Percentiles rank a stretch among this genome's conserved stretches.
phyloP scores from a whole-genome alignment of 1,284 basidiomycete genomes.

The Cryptococcus sp. region DNA sequence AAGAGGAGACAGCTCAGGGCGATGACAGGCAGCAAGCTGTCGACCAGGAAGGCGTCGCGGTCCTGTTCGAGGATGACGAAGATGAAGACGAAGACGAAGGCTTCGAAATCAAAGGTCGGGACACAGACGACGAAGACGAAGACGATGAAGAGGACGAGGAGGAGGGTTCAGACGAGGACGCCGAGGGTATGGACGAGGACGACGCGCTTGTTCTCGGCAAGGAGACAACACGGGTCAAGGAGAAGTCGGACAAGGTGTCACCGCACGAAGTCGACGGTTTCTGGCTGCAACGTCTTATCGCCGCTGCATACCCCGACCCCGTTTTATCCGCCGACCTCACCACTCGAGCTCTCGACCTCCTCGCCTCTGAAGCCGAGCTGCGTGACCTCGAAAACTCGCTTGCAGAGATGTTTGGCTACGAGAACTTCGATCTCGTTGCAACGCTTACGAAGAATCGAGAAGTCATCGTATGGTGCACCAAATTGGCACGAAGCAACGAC shows the following conservation, averaged over 20 bases:
- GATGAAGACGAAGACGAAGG: conserved; percentile 76
- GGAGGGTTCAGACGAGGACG: conserved; percentile 54
- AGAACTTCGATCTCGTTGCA: conserved; percentile 84
- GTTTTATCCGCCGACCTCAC: conserved; percentile 94
- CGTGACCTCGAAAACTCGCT: conserved; percentile 96
- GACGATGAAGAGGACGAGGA: conserved; percentile 62
- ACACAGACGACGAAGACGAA: conserved; percentile 64
- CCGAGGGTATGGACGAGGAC: conserved; percentile 58
- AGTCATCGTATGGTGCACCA: conserved; percentile 97
- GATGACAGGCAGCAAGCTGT: conserved; percentile 59
- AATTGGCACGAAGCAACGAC: conserved; percentile 84
- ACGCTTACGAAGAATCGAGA: conserved; percentile 95
- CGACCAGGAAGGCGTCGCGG: conserved; percentile 82
- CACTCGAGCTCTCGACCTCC: conserved; percentile 77
- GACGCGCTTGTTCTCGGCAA: conserved; percentile 67
- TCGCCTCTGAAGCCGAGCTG: conserved; percentile 83
- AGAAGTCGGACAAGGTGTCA: conserved; percentile 68
- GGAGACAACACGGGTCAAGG: conserved; percentile 40
- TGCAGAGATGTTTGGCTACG: conserved; percentile 96
- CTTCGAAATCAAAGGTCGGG: conserved; percentile 64
- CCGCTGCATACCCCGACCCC: conserved; percentile 87
- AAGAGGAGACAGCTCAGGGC: conserved; percentile 80
- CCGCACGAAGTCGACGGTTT: conserved; percentile 94
- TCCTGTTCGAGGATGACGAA: conserved; percentile 95
- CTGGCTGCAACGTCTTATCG: conserved; percentile 95